Percentiles rank a stretch among this genome's conserved stretches.
These are phyloP conservation scores for Puccinia hordei DNA, from an alignment of 1,284 basidiomycete genomes.

Conservation along the genomic window DNA sequence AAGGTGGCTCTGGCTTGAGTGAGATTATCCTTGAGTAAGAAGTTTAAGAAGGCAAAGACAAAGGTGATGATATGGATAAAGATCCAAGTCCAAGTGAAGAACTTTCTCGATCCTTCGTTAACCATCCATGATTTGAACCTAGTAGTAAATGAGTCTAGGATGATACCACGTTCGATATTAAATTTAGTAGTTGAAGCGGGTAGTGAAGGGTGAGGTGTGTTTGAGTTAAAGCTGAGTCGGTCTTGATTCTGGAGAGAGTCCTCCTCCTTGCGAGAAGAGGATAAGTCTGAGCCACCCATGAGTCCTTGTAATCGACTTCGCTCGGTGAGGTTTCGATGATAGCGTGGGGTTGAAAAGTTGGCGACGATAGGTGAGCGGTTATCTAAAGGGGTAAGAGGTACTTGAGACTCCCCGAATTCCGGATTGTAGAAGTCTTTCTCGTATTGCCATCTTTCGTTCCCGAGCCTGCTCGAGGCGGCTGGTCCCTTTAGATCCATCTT, in stretches of 20 bases:
- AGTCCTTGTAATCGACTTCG: conserved; percentile 12
- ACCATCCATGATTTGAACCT: conserved; percentile 77
- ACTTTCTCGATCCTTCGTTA: conserved; percentile 67
- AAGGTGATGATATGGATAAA: conserved; percentile 14
- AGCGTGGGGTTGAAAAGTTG: neutral
- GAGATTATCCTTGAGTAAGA: conserved; percentile 54
- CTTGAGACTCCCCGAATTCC: conserved; percentile 8
- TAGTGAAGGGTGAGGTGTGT: neutral
- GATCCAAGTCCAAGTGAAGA: conserved; percentile 21
- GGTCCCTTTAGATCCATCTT: conserved; percentile 2
- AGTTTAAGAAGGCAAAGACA: neutral
- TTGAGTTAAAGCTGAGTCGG: conserved; percentile 31
- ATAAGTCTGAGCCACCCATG: conserved; percentile 25
- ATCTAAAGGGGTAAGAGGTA: conserved; percentile 7
- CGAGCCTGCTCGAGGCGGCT: neutral
- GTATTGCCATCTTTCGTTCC: neutral
- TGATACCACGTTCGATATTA: conserved; percentile 31
- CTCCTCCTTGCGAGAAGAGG: conserved; percentile 11
- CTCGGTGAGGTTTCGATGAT: conserved; percentile 11
- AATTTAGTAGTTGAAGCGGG: conserved; percentile 16
- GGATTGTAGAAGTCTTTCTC: neutral
- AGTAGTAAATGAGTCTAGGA: conserved; percentile 4
- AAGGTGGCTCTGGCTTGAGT: conserved; percentile 51
- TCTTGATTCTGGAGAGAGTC: neutral
- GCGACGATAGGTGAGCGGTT: conserved; percentile 1